A percentile compares a stretch with the other conserved stretches of the same genome.
phyloP scores from a whole-genome alignment of 768 basidiomycete species.

The Lentinus brumalis region DNA sequence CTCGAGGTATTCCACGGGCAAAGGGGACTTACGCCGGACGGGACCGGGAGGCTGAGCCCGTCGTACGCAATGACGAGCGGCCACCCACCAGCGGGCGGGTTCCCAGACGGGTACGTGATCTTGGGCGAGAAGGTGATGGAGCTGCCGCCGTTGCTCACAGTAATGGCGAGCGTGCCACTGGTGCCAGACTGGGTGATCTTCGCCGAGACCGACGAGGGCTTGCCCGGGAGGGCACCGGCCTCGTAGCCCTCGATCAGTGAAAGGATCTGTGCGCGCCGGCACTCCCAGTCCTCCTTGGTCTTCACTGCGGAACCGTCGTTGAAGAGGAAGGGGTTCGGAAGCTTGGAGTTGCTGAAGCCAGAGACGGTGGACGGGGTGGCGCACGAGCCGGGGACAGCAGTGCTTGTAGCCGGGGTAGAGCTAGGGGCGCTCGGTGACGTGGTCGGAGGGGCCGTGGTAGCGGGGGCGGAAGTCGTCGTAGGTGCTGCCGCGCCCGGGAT shows the following conservation, averaged over 20 bases:
- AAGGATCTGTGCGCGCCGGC: constrained; percentile 50
- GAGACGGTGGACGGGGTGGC: constrained; percentile 26
- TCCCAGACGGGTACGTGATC: constrained; percentile 48
- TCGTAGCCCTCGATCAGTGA: constrained; percentile 55
- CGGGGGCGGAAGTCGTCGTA: background rate
- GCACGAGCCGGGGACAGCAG: constrained; percentile 16
- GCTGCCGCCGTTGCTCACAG: constrained; percentile 45
- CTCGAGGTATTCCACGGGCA: too few relatives aligned
- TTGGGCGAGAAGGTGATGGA: constrained; percentile 51
- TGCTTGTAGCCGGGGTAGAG: background rate
- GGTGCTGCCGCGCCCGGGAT: constrained; percentile 14
- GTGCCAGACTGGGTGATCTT: constrained; percentile 39
- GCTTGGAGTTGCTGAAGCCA: constrained; percentile 40
- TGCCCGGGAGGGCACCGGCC: constrained; percentile 50
- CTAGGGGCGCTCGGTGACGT: background rate
- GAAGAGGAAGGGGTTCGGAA: constrained; percentile 60
- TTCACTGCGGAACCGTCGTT: constrained; percentile 43
- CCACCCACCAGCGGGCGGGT: constrained; percentile 40
- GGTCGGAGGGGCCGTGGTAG: constrained; percentile 5
- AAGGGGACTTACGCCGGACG: constrained; percentile 35
- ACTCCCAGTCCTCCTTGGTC: constrained; percentile 51
- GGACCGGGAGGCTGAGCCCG: constrained; percentile 40
- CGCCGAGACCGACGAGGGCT: constrained; percentile 48
- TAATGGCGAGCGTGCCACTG: constrained; percentile 48
- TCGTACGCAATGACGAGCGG: constrained; percentile 57